Percentiles rank a stretch among this genome's conserved stretches.
Evolutionary conservation across 2,329 filamentous ascomycete species (phyloP).

Genomic region (Orbilia brochopaga): DNA sequence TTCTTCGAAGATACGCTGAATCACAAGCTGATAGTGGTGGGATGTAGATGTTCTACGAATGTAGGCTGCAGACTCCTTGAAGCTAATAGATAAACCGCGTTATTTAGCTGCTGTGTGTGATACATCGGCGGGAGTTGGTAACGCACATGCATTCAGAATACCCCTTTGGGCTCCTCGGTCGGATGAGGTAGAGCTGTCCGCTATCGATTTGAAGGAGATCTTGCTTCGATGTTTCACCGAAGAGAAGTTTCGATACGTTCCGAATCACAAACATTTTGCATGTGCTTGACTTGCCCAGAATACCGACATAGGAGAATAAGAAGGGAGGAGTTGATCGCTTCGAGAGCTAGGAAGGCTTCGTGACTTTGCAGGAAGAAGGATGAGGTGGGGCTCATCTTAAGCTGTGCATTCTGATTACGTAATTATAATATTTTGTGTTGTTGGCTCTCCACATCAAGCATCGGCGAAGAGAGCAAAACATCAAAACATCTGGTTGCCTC

Average conservation of each 20-base stretch:
- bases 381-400: too few relatives aligned
- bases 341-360: neutral
- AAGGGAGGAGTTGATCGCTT: neutral
- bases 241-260: constrained; percentile 84
- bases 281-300: neutral
- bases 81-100: constrained; percentile 58
- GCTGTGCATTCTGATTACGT: too few relatives aligned
- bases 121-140: neutral
- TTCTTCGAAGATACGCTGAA: constrained; percentile 96
- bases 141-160: constrained; percentile 87
- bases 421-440: too few relatives aligned
- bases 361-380: too few relatives aligned
- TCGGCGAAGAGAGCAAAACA: too few relatives aligned
- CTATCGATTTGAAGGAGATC: constrained; percentile 92
- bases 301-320: neutral
- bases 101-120: neutral
- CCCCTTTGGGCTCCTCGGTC: constrained; percentile 91
- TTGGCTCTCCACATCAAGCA: too few relatives aligned
- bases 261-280: constrained; percentile 65
- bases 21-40: constrained; percentile 94
- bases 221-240: constrained; percentile 86
- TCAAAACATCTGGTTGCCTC: too few relatives aligned
- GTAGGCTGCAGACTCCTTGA: constrained; percentile 91
- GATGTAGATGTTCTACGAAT: constrained; percentile 93
- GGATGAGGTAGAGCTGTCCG: constrained; percentile 95